Base-by-base conservation (phyloP, 1,139 yeast genomes). In the Suhomyces ambrosiae region DNA sequence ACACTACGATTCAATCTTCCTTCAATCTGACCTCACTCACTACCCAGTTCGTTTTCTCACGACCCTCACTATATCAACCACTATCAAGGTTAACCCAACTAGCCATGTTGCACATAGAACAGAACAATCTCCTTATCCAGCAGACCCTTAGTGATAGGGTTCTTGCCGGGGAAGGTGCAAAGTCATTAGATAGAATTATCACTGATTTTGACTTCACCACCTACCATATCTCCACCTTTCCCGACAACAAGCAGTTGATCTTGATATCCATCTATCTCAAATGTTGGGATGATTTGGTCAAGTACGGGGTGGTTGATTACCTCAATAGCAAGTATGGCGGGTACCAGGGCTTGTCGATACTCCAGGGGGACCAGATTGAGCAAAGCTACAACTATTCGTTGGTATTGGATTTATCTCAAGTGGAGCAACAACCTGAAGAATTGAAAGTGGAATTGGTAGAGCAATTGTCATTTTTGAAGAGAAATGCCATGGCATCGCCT, bases 141-240 rank as follows among this genome's bases (percentile, higher is more conserved):
- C 65, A 66, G 40, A 71, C 76, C 1, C 56, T 71, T 38, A 63
- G 61, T 11, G 76, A 70, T 38, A 55, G 66, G 39, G 52, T 70
- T 32, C 57, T 58, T 34, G 59, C 65, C 2, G 59, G 50, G 6
- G 47, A 53, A 9, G 76, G 61, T 11, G 44, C 55, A 30, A 70
- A 80, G 45, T 72, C 85, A n/a, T 74, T 92, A 52, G 97, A 92
- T 63, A 80, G 97, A 60, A 80, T 92, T 48, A 80, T 92, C 47
- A 83, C 96, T 24, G 99, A 92, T 67, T 92, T 92, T 56, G 98
- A 92, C 63, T 89, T 89, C 66, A 95, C 96, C 41, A 86, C 95
- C 21, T 89, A 86, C 65, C 97, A 90, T 63, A 72, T 94, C 47
- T 84, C 95, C 33, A 90, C 96, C 28, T 82, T 90, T 10, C 61